Evolutionary conservation across 108 stramenopile species (phyloP), one percentile per base, ranked within the genome.

Genomic region (Stephanodiscus minutulus): DNA sequence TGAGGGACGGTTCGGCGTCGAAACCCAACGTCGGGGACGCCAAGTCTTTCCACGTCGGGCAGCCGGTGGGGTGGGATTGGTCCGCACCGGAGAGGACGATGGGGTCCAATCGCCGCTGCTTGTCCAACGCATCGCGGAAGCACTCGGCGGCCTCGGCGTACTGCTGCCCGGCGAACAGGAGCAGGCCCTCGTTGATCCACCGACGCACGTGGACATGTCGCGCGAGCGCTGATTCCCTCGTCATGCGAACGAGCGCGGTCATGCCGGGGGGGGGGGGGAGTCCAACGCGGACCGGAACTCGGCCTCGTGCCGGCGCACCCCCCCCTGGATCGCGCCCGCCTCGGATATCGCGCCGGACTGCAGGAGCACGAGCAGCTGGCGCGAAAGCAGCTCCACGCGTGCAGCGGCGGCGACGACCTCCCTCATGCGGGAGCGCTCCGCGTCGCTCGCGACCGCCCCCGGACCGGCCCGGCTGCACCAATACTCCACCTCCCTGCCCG

Each of bases 321-420:
- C 72, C 15, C n/a, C 27, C 50, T 87, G 74, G 74, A 93, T 88
- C 13, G 79, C 27, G 48, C 77, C 57, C 21, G 81, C 80, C 4
- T 90, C 91, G 50, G 82, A 80, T 8, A 69, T 28, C 60, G 85
- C 92, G 13, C 96, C 95, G 7, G 70, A 53, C 62, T 97, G 95
- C 53, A 97, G 70, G 8, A 97, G 68, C 57, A 94, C 83, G 13
- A 88, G 79, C 3, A 91, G 90, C 77, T 95, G 91, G n/a, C 93
- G 76, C 5, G 85, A 90, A 5, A 82, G 73, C 33, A 96, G 58
- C 56, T 94, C 95, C 25, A 88, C 80, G 36, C 61, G 24, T 1
- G 76, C 76, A 13, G 73, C 39, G 3, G 52, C 58, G 17, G 73
- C 54, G 10, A 79, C 62, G 22, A 68, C 52, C 20, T 79, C 77